A percentile compares a stretch with the other conserved stretches of the same genome.
phyloP scores from a whole-genome alignment of 257 asterid species.

The Eustoma russellianum region DNA sequence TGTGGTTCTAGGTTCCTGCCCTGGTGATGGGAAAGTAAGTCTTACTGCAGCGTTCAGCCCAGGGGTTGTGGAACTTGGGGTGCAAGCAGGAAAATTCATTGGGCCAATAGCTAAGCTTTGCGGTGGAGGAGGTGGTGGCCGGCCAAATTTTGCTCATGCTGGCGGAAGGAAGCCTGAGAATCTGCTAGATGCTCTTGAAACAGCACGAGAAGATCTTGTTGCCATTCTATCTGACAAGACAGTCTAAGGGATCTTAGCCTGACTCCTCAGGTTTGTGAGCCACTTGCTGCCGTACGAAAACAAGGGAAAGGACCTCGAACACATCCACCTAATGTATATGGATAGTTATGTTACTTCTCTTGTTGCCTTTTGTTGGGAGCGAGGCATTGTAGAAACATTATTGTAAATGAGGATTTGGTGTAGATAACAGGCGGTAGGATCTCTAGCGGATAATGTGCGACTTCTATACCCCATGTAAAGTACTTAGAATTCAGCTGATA shows the following conservation, averaged over 20 bases:
- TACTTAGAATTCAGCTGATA: too few species aligned
- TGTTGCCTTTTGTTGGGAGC: too few species aligned
- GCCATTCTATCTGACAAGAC: conserved; percentile 37
- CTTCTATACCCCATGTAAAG: too few species aligned
- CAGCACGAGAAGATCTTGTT: conserved; percentile 60
- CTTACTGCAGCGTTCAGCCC: conserved; percentile 75
- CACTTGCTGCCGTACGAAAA: too few species aligned
- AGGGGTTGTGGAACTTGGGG: conserved; percentile 63
- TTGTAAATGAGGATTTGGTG: too few species aligned
- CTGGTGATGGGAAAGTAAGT: conserved; percentile 69
- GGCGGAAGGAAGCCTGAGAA: conserved; percentile 90
- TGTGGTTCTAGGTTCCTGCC: conserved; percentile 75
- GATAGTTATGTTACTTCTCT: too few species aligned
- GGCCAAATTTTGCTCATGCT: conserved; percentile 88
- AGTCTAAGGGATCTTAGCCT: conserved; percentile 10
- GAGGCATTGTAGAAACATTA: too few species aligned
- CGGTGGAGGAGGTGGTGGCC: conserved; percentile 95
- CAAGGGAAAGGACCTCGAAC: too few species aligned
- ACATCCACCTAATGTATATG: too few species aligned
- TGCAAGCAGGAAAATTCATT: conserved; percentile 79
- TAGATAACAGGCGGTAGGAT: too few species aligned
- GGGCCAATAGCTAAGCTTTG: conserved; percentile 80
- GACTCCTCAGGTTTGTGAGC: too few species aligned
- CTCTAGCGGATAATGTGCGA: too few species aligned
- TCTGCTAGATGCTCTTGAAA: conserved; percentile 54